Base-by-base conservation (phyloP, 805 yeast genomes). In the Wickerhamiella kurtzmanii region DNA sequence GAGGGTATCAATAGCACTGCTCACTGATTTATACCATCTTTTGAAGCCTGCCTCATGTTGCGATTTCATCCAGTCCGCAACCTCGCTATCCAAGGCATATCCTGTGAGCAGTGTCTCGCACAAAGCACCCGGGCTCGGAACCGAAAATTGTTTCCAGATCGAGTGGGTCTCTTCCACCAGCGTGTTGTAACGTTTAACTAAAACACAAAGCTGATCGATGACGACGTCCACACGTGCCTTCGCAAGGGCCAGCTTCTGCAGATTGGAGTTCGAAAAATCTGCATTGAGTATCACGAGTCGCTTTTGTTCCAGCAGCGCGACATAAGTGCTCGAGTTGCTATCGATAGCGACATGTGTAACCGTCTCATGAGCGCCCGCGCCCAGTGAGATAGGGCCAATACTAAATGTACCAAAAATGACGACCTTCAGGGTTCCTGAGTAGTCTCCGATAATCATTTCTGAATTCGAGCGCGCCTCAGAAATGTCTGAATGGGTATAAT, bases 361-460 rank as follows among this genome's bases (percentile, higher is more conserved):
- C 37, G 48, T 53, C 1, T 46, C 49, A 2, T 46, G 37, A 2
- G 37, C 43, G n/a, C 42, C 44, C 1, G 54, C 20, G 6, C 50
- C 47, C 2, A 64, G 64, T 21, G 60, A 41, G 4, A 63, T 61
- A 3, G 65, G 55, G 3, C 71, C 53, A 40, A 56, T 65, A 2
- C 76, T 76, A 48, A 71, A 53, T 4, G 60, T 52, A 37, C 56
- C 54, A 16, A 62, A 50, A 3, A 67, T 48, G 43, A 64, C 67
- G 4, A 60, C 54, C 4, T 58, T 54, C 42, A 61, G 61, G 2
- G 65, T 46, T n/a, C 61, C 41, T 1, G 36, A 15, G 42, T 35
- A 41, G 58, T 15, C 53, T 47, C 32, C 32, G 11, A 25, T 25
- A 25, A 25, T 25, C 32, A 25, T 6, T 25, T 25, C 32, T 25